Base-by-base conservation (phyloP, 345 rosid genomes). In the rapeseed (Brassica napus) region DNA sequence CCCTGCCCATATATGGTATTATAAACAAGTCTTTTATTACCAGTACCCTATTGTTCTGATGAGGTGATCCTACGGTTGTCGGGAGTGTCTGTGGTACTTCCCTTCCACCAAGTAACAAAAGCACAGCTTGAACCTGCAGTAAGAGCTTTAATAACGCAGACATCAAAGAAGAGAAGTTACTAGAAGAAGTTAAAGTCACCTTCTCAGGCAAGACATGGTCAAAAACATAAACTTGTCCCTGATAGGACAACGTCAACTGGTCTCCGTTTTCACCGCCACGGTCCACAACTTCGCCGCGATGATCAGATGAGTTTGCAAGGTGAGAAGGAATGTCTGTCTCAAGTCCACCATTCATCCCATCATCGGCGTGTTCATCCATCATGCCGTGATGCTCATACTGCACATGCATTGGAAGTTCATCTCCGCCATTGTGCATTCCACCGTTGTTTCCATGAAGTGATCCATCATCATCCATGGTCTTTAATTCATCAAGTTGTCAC, bases 151-250 rank as follows among this genome's bases (percentile, higher is more conserved):
- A 47, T 47, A 47, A 47, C 14, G 12, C 47, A 39, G 47, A 39
- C 69, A 54, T 32, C 64, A 81, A 72, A 32, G 57, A 64, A 16
- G 59, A 30, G 58, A 54, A 55, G 16, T 18, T 4, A 49, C 2
- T 14, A 65, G 60, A 60, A 30, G 54, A 15, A 5, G 14, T 0
- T 54, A 31, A 57, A 82, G 42, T 69, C 68, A 86, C 95, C 95
- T 89, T 90, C 68, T 90, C 92, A 0, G 91, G 88, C 9, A 83
- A 75, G 73, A 90, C 92, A 8, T 79, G 84, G 69, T 90, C 90
- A 70, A 89, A 90, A 32, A 89, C 92, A 80, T 89, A 92, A 81
- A 92, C 92, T 79, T 90, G 92, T 16, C 91, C 97, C 55, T 90
- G 90, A 55, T 87, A 90, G 47, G 97, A 88, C 79, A 92, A 80